These are phyloP conservation scores for Sordariomycetes sp. DNA, from an alignment of 2,329 filamentous ascomycete species.

Conservation along the genomic window DNA sequence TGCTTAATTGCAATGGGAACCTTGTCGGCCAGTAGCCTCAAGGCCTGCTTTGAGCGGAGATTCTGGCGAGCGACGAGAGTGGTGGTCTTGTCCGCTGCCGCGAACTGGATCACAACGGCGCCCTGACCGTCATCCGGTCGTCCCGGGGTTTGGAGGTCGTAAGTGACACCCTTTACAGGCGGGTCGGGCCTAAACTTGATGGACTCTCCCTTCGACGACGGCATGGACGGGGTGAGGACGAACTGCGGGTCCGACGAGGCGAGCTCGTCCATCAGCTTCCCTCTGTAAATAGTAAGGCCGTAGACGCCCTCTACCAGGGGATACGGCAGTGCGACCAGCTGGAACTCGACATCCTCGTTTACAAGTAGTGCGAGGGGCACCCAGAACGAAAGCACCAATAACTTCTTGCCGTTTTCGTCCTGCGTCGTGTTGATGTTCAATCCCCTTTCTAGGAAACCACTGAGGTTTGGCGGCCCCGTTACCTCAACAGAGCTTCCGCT, in stretches of 20 bases:
- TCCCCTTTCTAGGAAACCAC: background rate
- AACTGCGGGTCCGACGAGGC: background rate
- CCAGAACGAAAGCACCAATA: conserved; percentile 1
- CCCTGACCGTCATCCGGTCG: conserved; percentile 10
- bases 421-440: background rate
- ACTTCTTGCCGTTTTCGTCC: background rate
- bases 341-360: background rate
- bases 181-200: conserved; percentile 1
- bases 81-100: conserved; percentile 17
- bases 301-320: background rate
- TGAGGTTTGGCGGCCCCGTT: background rate
- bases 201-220: conserved; percentile 7
- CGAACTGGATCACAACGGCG: conserved; percentile 18
- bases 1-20: conserved; percentile 24
- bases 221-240: background rate
- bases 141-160: conserved; percentile 3
- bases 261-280: background rate
- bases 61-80: conserved; percentile 27
- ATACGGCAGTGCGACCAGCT: background rate
- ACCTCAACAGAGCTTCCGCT: background rate
- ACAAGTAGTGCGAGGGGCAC: background rate
- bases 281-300: conserved; percentile 1
- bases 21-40: conserved; percentile 24
- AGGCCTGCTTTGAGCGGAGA: conserved; percentile 22
- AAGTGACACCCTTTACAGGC: background rate